Evolutionary conservation across 83 land plant species (phyloP), one percentile per base, ranked within the genome.

Genomic region (Larix sibirica): DNA sequence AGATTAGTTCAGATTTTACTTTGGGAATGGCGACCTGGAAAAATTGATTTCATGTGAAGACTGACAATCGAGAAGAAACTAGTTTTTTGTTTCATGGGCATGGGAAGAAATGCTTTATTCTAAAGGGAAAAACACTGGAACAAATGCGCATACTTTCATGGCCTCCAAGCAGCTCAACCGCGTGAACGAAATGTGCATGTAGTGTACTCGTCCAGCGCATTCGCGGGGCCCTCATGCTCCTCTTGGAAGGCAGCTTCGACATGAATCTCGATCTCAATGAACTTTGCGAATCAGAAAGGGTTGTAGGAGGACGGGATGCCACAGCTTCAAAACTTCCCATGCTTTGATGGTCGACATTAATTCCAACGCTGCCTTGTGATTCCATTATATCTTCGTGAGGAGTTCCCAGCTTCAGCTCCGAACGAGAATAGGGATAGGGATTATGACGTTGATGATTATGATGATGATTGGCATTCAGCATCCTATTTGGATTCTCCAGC

Each of bases 171-270:
- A 90, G 93, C 80, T 94, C 93, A 78, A 94, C 96, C 14, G 96
- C 96, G 67, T 92, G 91, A 38, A 95, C 97, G 74, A 95, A 95
- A 54, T 94, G 97, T 56, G 95, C 92, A 79, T 95, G 97, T 17
- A 95, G 92, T 0, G 92, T 91, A 69, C 88, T 92, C 28, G 97
- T 95, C 97, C 97, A 95, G 26, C 97, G 85, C 97, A 95, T 95
- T 59, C 97, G 47, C 2, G 97, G 97, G 2, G 97, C 95, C 58
- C 97, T 84, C 88, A 89, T 90, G 69, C 91, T 87, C 13, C 95
- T 84, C 75, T 89, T 95, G 0, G 85, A 80, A 9, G 92, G 94
- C 62, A 93, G 83, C 85, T 88, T 88, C 7, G 80, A 78, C 83
- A 91, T 47, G 36, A 88, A 87, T 50, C 95, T 86, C 16, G 97